These are phyloP conservation scores for Apophysomyces ossiformis DNA, from an alignment of 371 early-diverging fungal species.

Conservation along the genomic window DNA sequence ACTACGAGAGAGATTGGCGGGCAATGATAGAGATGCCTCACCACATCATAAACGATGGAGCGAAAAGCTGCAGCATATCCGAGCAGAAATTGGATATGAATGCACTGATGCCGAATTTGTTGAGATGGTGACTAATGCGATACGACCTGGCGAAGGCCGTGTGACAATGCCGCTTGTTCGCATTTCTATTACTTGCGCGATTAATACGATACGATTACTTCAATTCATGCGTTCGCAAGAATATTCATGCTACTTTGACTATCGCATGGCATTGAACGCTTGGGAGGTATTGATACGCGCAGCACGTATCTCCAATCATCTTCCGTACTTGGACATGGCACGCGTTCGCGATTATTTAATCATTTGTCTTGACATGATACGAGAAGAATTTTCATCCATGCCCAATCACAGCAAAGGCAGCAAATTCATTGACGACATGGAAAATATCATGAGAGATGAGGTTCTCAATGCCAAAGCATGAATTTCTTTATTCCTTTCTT, in stretches of 20 bases:
- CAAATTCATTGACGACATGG: neutral
- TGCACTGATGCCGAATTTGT: constrained; percentile 1
- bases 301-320: neutral
- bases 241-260: constrained; percentile 34
- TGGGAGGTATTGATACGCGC: constrained; percentile 28
- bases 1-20: neutral
- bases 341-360: neutral
- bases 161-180: neutral
- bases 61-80: neutral
- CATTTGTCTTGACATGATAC: neutral
- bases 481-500: no score
- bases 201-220: neutral
- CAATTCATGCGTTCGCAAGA: neutral
- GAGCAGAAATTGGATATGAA: neutral
- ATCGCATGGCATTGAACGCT: constrained; percentile 26
- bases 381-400: neutral
- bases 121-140: neutral
- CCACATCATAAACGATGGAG: neutral
- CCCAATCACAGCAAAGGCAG: neutral
- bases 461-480: neutral
- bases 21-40: neutral
- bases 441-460: neutral
- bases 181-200: neutral
- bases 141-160: neutral
- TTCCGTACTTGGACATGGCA: neutral